Conservation (phyloP, 2,329 filamentous ascomycete genomes). For the Exophiala viscosa region DNA sequence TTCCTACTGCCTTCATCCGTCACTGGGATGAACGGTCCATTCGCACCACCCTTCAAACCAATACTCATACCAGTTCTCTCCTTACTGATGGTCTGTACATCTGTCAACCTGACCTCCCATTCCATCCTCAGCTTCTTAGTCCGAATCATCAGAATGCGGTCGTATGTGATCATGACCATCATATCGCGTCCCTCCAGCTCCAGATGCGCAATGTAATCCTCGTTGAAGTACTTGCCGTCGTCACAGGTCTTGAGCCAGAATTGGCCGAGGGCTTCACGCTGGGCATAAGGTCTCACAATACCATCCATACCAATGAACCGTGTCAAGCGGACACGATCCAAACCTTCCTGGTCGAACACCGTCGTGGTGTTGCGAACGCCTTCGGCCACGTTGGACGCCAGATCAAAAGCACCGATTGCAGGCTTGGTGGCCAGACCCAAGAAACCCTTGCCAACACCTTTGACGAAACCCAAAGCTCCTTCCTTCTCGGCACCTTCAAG, state of each 20-base stretch:
- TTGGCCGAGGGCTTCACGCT: conserved; percentile 91
- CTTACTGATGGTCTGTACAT: conserved; percentile 95
- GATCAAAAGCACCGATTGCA: conserved; percentile 91
- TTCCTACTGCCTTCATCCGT: conserved; percentile 75
- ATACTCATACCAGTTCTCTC: conserved; percentile 92
- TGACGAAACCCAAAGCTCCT: conserved; percentile 90
- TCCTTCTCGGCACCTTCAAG: conserved; percentile 95
- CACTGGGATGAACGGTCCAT: conserved; percentile 91
- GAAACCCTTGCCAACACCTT: conserved; percentile 93
- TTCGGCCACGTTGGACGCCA: conserved; percentile 94
- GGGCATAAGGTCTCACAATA: conserved; percentile 88
- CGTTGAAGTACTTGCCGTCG: conserved; percentile 96
- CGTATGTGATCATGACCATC: conserved; percentile 83
- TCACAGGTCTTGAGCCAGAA: conserved; percentile 99
- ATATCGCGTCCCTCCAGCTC: conserved; percentile 86
- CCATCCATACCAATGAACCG: conserved; percentile 90
- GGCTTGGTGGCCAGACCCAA: conserved; percentile 95
- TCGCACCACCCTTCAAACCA: conserved; percentile 80
- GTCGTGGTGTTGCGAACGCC: conserved; percentile 98
- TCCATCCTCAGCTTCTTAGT: conserved; percentile 81
- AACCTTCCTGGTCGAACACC: conserved; percentile 89
- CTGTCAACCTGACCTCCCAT: conserved; percentile 94
- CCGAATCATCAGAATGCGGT: conserved; percentile 83
- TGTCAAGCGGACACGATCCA: conserved; percentile 89
- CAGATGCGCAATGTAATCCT: conserved; percentile 93